Base-by-base conservation (phyloP, 345 rosid genomes). In the Ceriops tagal region DNA sequence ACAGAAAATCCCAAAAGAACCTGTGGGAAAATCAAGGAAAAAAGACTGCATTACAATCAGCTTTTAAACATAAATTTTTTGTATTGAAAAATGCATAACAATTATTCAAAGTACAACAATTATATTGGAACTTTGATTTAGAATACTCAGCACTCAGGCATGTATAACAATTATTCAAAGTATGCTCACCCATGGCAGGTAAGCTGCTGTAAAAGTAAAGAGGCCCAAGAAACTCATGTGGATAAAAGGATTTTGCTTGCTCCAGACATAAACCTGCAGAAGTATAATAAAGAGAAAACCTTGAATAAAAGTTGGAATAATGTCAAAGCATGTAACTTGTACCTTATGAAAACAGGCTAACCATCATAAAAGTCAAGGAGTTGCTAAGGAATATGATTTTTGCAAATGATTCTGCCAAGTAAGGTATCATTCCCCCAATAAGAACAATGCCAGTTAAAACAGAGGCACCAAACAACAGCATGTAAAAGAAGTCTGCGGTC, bases 341-440 rank as follows among this genome's bases (percentile, higher is more conserved):
- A 43, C n/a, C n/a, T 21, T 67, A 55, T 53, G 62, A 19, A 64
- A 35, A 66, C 31, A n/a, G 28, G 83, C 87, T 18, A 71, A 93
- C 98, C 99, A 95, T 92, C 99, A 95, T 95, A 82, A 92, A 92
- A 28, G 99, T 92, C 90, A 95, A 81, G 22, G 99, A 95, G 72
- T 95, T 95, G 89, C 99, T 90, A 22, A 95, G 98, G 87, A 95
- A 92, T 72, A 95, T 87, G 77, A 95, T 90, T 78, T 83, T 87
- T 7, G 99, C 92, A 63, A 95, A 92, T 1, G 98, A 92, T 43
- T 78, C 97, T 5, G 98, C 92, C 73, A 95, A 77, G 71, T 87
- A 96, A 1, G 99, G 98, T 74, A 96, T 88, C 90, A 88, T 96
- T 47, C 98, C 98, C 0, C 99, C 99, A 26, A 90, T 32, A 51